Percentiles rank a stretch among this genome's conserved stretches.
These are phyloP conservation scores for Sonneratia caseolaris DNA, from an alignment of 345 rosid species.

Conservation along the genomic window DNA sequence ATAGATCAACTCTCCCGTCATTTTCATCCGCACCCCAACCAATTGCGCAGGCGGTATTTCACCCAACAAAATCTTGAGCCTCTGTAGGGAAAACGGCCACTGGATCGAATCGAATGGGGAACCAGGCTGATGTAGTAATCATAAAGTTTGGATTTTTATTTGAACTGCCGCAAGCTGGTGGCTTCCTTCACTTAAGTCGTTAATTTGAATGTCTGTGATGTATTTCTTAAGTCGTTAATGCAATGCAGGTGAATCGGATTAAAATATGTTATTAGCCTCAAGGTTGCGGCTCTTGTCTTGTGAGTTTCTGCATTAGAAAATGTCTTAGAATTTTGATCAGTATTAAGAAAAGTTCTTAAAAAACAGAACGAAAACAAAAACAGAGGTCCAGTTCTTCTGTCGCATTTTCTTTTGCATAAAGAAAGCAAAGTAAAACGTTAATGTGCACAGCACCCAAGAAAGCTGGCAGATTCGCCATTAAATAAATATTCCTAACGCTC, in stretches of 20 bases:
- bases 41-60: too few relatives aligned
- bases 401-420: neutral
- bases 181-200: neutral
- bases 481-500: neutral
- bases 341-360: neutral
- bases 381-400: neutral
- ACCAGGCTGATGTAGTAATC: neutral
- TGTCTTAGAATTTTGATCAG: too few relatives aligned
- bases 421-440: neutral
- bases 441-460: constrained; percentile 5
- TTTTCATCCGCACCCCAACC: neutral
- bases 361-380: neutral
- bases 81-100: neutral
- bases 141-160: neutral
- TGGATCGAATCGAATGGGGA: neutral
- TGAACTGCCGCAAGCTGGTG: neutral
- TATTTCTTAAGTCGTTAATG: neutral
- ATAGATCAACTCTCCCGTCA: neutral
- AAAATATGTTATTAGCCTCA: neutral
- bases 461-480: constrained; percentile 6
- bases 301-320: neutral
- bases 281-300: neutral
- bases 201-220: neutral
- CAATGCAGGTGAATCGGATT: neutral
- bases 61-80: neutral